Percentiles rank a stretch among this genome's conserved stretches.
Conservation (phyloP, 345 rosid species). For the Pistacia vera region DNA sequence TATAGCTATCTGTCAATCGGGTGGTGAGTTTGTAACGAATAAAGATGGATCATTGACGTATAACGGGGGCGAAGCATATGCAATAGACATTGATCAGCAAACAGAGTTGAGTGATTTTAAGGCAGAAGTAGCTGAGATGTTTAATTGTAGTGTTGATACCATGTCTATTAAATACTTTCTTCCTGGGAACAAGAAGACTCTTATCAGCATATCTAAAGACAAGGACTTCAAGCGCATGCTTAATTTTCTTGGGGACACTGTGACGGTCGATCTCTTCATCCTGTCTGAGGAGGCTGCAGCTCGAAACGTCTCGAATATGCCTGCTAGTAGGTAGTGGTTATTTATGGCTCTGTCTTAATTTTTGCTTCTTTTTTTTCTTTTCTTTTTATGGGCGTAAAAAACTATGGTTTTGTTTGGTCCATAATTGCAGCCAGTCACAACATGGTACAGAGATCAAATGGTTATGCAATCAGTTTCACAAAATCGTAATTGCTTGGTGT, state of each 20-base stretch:
- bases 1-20: constrained; percentile 93
- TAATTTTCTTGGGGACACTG: constrained; percentile 67
- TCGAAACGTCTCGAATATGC: constrained; percentile 54
- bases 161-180: constrained; percentile 84
- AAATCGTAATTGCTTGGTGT: neutral
- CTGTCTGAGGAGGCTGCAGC: constrained; percentile 61
- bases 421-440: constrained; percentile 17
- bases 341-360: constrained; percentile 7
- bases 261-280: constrained; percentile 67
- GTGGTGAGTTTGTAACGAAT: constrained; percentile 73
- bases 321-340: constrained; percentile 65
- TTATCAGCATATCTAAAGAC: constrained; percentile 84
- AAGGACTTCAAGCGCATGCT: constrained; percentile 88
- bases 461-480: neutral
- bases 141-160: constrained; percentile 48
- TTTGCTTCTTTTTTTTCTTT: neutral
- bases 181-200: constrained; percentile 87
- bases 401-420: constrained; percentile 3
- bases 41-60: constrained; percentile 71
- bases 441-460: constrained; percentile 1
- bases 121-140: constrained; percentile 81
- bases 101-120: constrained; percentile 66
- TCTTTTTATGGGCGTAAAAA: neutral
- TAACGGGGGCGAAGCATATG: constrained; percentile 85
- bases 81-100: constrained; percentile 66